Conservation (phyloP, 257 asterid species). For the Solanum chilense region DNA sequence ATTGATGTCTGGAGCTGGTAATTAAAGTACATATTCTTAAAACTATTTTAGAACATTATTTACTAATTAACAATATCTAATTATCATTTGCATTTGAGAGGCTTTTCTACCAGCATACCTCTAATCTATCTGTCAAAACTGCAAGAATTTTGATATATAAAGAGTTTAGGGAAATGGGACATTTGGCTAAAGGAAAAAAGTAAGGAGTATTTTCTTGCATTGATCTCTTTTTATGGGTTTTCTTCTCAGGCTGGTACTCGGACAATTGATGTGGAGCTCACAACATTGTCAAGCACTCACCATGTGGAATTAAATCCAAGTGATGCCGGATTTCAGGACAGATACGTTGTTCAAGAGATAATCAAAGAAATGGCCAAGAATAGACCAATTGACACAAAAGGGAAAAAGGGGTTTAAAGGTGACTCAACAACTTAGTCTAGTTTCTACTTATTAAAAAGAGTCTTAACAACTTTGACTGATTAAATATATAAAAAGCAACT, state of each 20-base stretch:
- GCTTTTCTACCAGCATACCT: neutral
- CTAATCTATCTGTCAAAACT: neutral
- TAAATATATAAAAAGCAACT: neutral
- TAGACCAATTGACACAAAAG: conserved; percentile 86
- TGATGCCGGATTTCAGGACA: conserved; percentile 92
- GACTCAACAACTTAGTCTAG: neutral
- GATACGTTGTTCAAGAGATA: conserved; percentile 94
- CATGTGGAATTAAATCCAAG: conserved; percentile 94
- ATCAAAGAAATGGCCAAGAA: conserved; percentile 97
- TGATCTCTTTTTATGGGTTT: neutral
- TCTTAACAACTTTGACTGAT: neutral
- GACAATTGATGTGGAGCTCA: conserved; percentile 81
- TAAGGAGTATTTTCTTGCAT: neutral
- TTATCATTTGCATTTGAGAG: neutral
- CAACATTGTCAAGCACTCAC: conserved; percentile 70
- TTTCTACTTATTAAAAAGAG: neutral
- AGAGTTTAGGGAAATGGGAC: neutral
- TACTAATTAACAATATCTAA: neutral
- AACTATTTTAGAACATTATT: neutral
- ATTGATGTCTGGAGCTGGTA: neutral
- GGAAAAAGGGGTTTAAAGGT: conserved; percentile 95
- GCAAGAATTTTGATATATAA: neutral
- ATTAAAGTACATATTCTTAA: neutral
- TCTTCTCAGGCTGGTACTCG: conserved; percentile 72
- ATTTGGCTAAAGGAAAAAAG: neutral